phyloP scores from a whole-genome alignment of 257 asterid genomes.

The Solanum chiquidenum region DNA sequence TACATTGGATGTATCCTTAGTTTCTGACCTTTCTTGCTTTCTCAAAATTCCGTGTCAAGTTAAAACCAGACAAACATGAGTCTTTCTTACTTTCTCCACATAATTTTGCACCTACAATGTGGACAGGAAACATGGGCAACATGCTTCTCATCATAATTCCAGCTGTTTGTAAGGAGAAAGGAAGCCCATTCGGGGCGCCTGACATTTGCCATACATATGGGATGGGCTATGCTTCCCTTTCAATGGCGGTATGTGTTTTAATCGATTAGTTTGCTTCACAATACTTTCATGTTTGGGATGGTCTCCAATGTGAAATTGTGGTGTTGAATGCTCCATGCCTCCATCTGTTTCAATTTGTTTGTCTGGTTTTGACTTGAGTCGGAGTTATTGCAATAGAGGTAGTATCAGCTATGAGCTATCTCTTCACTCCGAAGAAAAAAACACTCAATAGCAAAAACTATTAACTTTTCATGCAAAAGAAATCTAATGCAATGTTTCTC shows the following conservation, averaged over 20 bases:
- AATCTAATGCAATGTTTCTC: not conserved
- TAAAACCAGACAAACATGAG: not conserved
- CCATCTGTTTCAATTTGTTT: not conserved
- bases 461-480: not conserved
- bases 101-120: not conserved
- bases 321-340: not conserved
- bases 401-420: not conserved
- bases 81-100: not conserved
- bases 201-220: slow-evolving; percentile 3
- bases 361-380: not conserved
- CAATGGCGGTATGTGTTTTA: slow-evolving; percentile 13
- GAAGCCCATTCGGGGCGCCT: slow-evolving; percentile 14
- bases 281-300: not conserved
- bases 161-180: slow-evolving; percentile 63
- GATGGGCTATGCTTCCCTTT: slow-evolving; percentile 12
- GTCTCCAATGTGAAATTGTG: not conserved
- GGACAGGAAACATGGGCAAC: slow-evolving; percentile 73
- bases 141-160: slow-evolving; percentile 75
- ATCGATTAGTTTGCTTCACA: not conserved
- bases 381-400: not conserved
- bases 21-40: not conserved
- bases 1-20: not conserved
- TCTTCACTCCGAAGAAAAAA: not conserved
- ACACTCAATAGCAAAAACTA: not conserved
- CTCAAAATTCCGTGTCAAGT: not conserved